Percentiles rank a stretch among this genome's conserved stretches.
Conservation (phyloP, 2,329 filamentous ascomycete species). For the Ceratocystis eucalypticola region DNA sequence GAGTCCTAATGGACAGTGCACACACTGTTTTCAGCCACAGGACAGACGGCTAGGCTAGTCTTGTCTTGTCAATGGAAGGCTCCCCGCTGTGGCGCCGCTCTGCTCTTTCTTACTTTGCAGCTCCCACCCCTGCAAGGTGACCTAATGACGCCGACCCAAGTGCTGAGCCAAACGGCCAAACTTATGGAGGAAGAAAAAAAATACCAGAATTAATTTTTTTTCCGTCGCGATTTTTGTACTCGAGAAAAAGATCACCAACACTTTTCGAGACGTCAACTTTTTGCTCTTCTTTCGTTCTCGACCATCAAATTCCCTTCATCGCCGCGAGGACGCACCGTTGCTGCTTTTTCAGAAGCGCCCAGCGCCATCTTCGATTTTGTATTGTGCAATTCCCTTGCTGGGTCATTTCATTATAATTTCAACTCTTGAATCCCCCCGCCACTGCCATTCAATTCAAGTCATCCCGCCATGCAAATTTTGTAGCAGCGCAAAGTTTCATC, state of each 20-base stretch:
- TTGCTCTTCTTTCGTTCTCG: slow-evolving; percentile 5
- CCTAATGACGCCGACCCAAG: slow-evolving; percentile 14
- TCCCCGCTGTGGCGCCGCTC: slow-evolving; percentile 12
- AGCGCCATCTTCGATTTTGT: no score
- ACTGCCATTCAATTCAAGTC: neutral
- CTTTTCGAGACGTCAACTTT: neutral
- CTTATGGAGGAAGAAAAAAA: slow-evolving; percentile 14
- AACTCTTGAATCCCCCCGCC: neutral
- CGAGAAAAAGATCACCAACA: neutral
- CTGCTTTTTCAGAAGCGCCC: neutral
- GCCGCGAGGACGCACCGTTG: neutral
- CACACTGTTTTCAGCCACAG: neutral
- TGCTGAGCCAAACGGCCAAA: slow-evolving; percentile 5
- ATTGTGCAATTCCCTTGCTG: no score
- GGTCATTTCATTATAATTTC: neutral
- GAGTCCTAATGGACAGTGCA: neutral
- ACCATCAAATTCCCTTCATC: neutral
- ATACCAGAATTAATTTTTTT: slow-evolving; percentile 1
- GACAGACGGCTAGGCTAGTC: neutral
- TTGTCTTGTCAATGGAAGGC: neutral
- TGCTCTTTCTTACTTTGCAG: neutral
- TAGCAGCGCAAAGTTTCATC: slow-evolving; percentile 16
- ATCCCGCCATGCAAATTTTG: slow-evolving; percentile 16
- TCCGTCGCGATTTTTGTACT: neutral
- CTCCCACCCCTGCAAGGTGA: slow-evolving; percentile 9